Evolutionary conservation across 192 early-diverging fungal species (phyloP), one percentile per base, ranked within the genome.

Genomic region (Podila epigama): DNA sequence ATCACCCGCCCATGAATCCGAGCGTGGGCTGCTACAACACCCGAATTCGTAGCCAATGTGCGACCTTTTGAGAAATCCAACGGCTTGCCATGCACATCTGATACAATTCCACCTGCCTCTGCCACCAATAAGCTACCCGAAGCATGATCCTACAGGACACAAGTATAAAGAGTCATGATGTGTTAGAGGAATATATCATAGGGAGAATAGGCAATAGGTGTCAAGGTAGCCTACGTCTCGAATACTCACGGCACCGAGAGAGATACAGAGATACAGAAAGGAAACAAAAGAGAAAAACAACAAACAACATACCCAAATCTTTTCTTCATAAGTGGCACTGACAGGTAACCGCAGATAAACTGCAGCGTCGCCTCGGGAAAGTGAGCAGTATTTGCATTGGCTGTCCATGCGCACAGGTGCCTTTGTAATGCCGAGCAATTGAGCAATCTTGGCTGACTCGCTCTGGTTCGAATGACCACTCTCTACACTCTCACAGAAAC

Each of bases 401-500:
- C 91, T 93, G 81, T 99, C 98, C 94, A 99, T 98, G 28, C 98
- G 89, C 11, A 97, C 84, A 2, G 94, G 82, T 32, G 86, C 65
- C 44, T 86, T 85, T 8, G 88, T 89, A 66, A 98, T 98, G n/a
- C 89, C 90, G 22, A 99, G 79, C 8, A 88, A 55, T n/a, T 82
- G 60, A 31, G 90, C 90, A 81, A 99, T 96, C 56, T 86, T 70
- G 20, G 86, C 89, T 22, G 91, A 85, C 52, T 96, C 92, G 28
- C 81, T 81, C 60, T 99, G 98, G 52, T 89, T 90, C 5, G 95
- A 92, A 79, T 99, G 98, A 27, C 88, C 92, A 27, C 94, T 79
- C 79, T 98, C 97, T 40, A 97, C 94, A 20, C 95, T 96, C 82
- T 99, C 98, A 83, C 96, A 97, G 69, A 99, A 97, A 20, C 80